Percentiles rank a stretch among this genome's conserved stretches.
Conservation (phyloP, 305 asterid species). For the Coffea humblotiana region DNA sequence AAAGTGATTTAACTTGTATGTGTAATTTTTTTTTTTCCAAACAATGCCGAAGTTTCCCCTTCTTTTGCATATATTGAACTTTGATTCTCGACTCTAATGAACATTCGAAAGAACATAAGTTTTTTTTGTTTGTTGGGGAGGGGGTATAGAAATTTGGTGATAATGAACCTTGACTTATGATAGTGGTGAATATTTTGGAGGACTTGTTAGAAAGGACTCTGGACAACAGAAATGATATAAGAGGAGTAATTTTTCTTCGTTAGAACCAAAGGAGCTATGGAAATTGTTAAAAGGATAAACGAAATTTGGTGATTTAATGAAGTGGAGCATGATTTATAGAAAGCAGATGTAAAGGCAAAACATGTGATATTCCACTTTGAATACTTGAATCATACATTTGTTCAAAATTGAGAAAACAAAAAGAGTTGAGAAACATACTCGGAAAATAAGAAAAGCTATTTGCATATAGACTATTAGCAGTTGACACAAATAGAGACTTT, state of each 20-base stretch:
- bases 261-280: background rate
- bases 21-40: background rate
- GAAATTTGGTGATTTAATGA: background rate
- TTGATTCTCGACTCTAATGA: background rate
- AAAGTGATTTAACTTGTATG: background rate
- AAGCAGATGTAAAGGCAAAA: background rate
- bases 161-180: background rate
- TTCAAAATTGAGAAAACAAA: background rate
- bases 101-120: background rate
- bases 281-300: background rate
- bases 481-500: background rate
- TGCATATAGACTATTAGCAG: background rate
- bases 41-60: background rate
- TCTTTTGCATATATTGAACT: background rate
- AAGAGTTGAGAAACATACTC: background rate
- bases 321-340: background rate
- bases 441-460: background rate
- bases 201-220: background rate
- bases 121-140: no score
- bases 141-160: background rate
- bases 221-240: background rate
- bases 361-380: background rate
- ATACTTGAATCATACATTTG: background rate
- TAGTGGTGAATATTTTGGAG: background rate
- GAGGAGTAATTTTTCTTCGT: background rate